A percentile compares a stretch with the other conserved stretches of the same genome.
These are phyloP conservation scores for Sequoia sempervirens DNA, from an alignment of 75 land plant genomes.

Conservation along the genomic window DNA sequence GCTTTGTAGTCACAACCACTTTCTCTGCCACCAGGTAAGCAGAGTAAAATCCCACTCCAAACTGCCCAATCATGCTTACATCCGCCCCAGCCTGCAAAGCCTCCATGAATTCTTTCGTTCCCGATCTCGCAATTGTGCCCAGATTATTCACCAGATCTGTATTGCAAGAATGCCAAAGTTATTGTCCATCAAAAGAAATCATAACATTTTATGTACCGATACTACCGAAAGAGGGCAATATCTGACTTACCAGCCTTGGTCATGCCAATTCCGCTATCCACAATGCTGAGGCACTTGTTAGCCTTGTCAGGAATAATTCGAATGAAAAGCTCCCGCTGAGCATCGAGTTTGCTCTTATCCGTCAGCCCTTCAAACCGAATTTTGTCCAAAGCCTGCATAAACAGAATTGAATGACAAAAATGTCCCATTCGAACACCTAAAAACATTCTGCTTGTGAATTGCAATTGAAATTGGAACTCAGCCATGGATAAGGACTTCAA, in stretches of 20 bases:
- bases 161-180: no score
- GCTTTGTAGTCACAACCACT: conserved; percentile 51
- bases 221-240: not conserved
- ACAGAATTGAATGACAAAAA: not conserved
- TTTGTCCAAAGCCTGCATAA: not conserved
- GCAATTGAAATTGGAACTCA: not conserved
- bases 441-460: not conserved
- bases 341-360: conserved; percentile 11
- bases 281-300: conserved; percentile 31
- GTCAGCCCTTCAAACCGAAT: not conserved
- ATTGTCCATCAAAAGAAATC: no score
- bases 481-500: not conserved
- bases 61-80: conserved; percentile 75
- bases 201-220: not conserved
- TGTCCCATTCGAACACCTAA: no score
- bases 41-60: conserved; percentile 57
- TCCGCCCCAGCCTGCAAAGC: conserved; percentile 74
- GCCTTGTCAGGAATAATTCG: conserved; percentile 49
- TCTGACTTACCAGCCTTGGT: conserved; percentile 34
- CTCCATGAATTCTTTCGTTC: conserved; percentile 81
- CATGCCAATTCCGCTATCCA: conserved; percentile 57
- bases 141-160: conserved; percentile 73
- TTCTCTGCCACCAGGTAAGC: conserved; percentile 52
- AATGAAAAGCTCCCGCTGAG: conserved; percentile 59
- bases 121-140: conserved; percentile 73